Conservation (phyloP, 768 basidiomycete genomes). For the Lactarius indigo region DNA sequence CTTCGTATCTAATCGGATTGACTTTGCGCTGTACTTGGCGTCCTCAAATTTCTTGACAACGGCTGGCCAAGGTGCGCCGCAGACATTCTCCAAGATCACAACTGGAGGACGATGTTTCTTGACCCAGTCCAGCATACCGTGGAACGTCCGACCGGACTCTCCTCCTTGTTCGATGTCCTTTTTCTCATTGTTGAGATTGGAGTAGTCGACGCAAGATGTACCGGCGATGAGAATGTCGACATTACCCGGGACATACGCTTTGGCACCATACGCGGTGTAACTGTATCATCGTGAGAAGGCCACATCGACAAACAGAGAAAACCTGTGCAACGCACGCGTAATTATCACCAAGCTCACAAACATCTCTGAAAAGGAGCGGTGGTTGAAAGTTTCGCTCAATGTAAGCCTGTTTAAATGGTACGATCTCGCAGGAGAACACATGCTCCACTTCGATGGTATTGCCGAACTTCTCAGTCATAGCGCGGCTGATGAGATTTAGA, state of each 20-base stretch:
- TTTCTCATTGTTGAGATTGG: slow-evolving; percentile 90
- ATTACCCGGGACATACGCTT: slow-evolving; percentile 82
- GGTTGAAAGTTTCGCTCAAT: slow-evolving; percentile 96
- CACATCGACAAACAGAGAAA: slow-evolving; percentile 11
- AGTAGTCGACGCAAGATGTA: slow-evolving; percentile 96
- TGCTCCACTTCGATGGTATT: slow-evolving; percentile 75
- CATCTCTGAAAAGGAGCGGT: slow-evolving; percentile 88
- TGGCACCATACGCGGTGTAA: slow-evolving; percentile 87
- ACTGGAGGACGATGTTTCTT: slow-evolving; percentile 79
- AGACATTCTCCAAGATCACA: slow-evolving; percentile 95
- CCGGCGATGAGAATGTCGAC: slow-evolving; percentile 91
- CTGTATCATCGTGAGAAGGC: slow-evolving; percentile 38
- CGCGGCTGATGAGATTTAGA: slow-evolving; percentile 75
- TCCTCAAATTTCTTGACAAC: slow-evolving; percentile 75
- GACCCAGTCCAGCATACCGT: slow-evolving; percentile 94
- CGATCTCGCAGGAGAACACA: slow-evolving; percentile 96
- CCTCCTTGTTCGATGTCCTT: slow-evolving; percentile 87
- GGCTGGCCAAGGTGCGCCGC: slow-evolving; percentile 78
- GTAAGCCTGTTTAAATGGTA: slow-evolving; percentile 96
- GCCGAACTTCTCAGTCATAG: slow-evolving; percentile 64
- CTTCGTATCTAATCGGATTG: slow-evolving; percentile 75
- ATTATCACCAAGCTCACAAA: slow-evolving; percentile 77
- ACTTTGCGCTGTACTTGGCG: slow-evolving; percentile 71
- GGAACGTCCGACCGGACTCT: slow-evolving; percentile 91
- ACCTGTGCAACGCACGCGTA: slow-evolving; percentile 56